Base-by-base conservation (phyloP, 768 basidiomycete species). In the Termitomyces sp. region DNA sequence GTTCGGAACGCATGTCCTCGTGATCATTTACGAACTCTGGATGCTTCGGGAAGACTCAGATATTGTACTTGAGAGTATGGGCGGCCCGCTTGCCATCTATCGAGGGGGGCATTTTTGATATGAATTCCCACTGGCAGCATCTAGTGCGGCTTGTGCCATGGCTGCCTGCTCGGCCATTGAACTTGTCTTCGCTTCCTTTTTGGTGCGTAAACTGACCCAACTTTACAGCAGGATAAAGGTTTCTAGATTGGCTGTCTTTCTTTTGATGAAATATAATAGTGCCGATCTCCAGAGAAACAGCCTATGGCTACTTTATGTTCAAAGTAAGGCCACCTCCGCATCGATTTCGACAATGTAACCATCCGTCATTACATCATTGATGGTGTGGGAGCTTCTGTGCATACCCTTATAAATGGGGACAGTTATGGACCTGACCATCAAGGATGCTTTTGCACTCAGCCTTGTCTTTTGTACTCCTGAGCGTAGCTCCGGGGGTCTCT, bases 291-390 rank as follows among this genome's bases (percentile, higher is more conserved):
- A 14, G 12, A 14, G 12, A 37, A 34, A 36, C 31, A 9, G 11
- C 20, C 37, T 38, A 25, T 5, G 17, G 29, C 17, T 31, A 15
- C 38, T 25, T 54, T 43, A 43, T 42, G 25, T 9, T 42, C 9
- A 29, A 40, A 55, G 29, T 20, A 4, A 49, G 29, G 15, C 29
- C 15, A 25, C 25, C 52, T 53, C 29, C 53, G n/a, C 6, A 11
- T 43, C n/a, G 17, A 43, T 32, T 43, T 31, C 5, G 31, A 29
- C 40, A 2, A 9, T 11, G 20, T 25, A 29, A 55, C 38, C 38
- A 43, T 43, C n/a, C 55, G 31, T 12, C 54, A 56, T 56, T 56
- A 45, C 55, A 56, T 56, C 55, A 56, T 56, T 56, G 55, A 56
- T 56, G 42, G 42, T 56, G 55, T 56, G 42, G n/a, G 29, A 42